Conservation (phyloP, 495 filamentous ascomycete genomes). For the Podospora fimiseda region DNA sequence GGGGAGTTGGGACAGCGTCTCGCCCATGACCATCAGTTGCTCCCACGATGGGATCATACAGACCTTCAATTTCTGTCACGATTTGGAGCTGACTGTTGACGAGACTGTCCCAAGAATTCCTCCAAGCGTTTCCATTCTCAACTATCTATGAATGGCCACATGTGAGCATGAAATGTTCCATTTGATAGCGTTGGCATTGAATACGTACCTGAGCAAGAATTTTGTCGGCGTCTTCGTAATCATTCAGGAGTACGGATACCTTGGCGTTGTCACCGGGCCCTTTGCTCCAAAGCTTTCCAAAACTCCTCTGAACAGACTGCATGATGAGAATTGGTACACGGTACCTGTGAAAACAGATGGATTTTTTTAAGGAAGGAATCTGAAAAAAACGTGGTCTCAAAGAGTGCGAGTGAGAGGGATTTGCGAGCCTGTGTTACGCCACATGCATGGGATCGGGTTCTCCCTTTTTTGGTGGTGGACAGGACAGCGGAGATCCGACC, state of each 20-base stretch:
- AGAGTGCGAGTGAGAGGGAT: not conserved
- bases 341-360: not conserved
- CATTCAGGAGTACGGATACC: constrained; percentile 67
- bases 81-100: constrained; percentile 64
- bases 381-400: not conserved
- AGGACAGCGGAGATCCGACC: not conserved
- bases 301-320: constrained; percentile 72
- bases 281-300: constrained; percentile 63
- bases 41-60: constrained; percentile 80
- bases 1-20: constrained; percentile 56
- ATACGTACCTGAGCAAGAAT: constrained; percentile 62
- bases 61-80: constrained; percentile 62
- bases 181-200: constrained; percentile 6
- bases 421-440: not conserved
- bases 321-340: constrained; percentile 40
- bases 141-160: constrained; percentile 64
- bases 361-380: not conserved
- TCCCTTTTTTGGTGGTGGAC: not conserved
- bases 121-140: constrained; percentile 74
- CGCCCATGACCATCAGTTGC: constrained; percentile 46
- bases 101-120: constrained; percentile 76
- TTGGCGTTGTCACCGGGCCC: constrained; percentile 71
- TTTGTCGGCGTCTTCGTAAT: constrained; percentile 79
- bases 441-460: not conserved
- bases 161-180: no score